These are phyloP conservation scores for Solanum dulcamara DNA, from an alignment of 257 asterid genomes.

Conservation along the genomic window DNA sequence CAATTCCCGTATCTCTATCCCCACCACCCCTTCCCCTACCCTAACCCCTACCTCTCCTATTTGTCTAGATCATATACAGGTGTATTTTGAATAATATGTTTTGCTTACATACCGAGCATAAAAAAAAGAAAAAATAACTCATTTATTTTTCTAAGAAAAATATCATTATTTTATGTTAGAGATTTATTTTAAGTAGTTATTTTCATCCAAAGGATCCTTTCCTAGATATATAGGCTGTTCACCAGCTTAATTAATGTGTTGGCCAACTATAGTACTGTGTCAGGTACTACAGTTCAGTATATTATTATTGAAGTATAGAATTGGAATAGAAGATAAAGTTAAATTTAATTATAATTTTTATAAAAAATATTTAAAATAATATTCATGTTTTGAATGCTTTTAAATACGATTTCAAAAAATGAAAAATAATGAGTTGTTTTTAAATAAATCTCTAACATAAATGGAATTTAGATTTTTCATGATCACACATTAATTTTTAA, in stretches of 20 bases:
- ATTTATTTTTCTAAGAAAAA: too few relatives aligned
- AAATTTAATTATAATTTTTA: background rate
- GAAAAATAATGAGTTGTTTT: background rate
- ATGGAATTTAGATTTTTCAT: too few relatives aligned
- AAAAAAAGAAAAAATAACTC: too few relatives aligned
- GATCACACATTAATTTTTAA: too few relatives aligned
- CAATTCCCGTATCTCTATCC: background rate
- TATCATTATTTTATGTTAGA: too few relatives aligned
- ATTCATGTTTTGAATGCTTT: background rate
- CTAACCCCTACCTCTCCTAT: background rate
- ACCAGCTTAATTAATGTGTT: background rate
- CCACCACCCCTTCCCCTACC: background rate
- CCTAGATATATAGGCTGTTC: background rate
- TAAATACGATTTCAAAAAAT: background rate
- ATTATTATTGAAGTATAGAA: background rate
- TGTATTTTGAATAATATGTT: too few relatives aligned
- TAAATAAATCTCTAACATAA: too few relatives aligned
- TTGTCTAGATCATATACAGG: background rate
- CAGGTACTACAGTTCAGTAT: background rate
- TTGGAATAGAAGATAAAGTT: background rate
- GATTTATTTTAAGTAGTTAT: too few relatives aligned
- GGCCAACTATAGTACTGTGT: background rate
- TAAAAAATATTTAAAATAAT: background rate
- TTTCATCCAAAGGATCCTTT: too few relatives aligned
- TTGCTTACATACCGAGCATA: background rate